These are phyloP conservation scores for Cryptosporidium meleagridis DNA, from an alignment of 169 alveolate genomes.

Conservation along the genomic window DNA sequence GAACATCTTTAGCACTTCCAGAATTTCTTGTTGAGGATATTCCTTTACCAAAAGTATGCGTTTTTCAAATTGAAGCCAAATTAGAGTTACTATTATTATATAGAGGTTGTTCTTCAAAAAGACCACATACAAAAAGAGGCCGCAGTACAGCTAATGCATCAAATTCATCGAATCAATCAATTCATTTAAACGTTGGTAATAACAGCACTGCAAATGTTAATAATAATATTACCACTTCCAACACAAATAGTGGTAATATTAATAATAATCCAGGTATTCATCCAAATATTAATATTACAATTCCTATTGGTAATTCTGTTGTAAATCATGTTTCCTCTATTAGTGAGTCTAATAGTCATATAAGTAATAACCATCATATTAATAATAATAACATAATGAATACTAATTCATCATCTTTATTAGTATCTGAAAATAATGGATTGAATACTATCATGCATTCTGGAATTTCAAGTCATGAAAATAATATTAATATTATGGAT, in stretches of 20 bases:
- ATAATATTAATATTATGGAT: conserved; percentile 7
- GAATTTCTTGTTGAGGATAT: conserved; percentile 70
- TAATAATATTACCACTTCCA: too few species aligned
- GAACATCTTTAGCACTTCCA: conserved; percentile 71
- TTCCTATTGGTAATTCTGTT: neutral
- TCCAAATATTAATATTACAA: neutral
- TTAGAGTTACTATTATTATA: conserved; percentile 61
- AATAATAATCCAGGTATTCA: conserved; percentile 4
- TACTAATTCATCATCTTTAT: neutral
- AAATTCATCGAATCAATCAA: neutral
- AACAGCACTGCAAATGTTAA: neutral
- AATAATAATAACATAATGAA: neutral
- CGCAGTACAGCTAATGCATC: conserved; percentile 1
- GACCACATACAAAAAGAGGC: conserved; percentile 74
- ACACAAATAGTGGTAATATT: neutral
- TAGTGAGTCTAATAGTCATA: neutral
- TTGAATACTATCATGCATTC: neutral
- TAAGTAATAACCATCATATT: neutral
- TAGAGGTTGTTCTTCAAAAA: conserved; percentile 74
- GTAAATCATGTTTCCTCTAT: neutral
- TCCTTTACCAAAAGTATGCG: conserved; percentile 72
- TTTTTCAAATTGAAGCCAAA: conserved; percentile 70
- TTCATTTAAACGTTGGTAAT: neutral
- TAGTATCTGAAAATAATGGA: neutral
- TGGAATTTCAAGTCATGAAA: neutral